Evolutionary conservation across 2,329 filamentous ascomycete species (phyloP).

Genomic region (Penicillium polonicum): DNA sequence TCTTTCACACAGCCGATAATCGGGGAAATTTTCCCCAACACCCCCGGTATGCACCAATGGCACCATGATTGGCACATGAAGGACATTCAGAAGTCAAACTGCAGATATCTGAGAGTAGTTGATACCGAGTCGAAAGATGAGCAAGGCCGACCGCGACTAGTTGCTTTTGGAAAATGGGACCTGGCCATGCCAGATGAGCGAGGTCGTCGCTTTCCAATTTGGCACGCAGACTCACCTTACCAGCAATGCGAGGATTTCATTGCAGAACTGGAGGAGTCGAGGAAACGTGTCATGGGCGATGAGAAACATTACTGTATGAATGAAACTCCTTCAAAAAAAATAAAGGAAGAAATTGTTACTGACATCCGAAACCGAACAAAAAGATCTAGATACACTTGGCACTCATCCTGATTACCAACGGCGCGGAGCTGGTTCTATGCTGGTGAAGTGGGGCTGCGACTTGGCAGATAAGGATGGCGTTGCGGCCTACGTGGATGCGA

Average conservation of each 20-base stretch:
- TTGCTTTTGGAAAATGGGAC: conserved; percentile 34
- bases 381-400: conserved; percentile 40
- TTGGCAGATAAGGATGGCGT: conserved; percentile 37
- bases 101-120: conserved; percentile 28
- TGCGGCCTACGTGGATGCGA: conserved; percentile 42
- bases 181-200: conserved; percentile 23
- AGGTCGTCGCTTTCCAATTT: conserved; percentile 30
- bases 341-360: background rate
- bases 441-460: conserved; percentile 41
- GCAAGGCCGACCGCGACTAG: conserved; percentile 15
- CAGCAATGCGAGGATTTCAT: conserved; percentile 22
- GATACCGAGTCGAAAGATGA: conserved; percentile 16
- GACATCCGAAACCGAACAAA: background rate
- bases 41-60: conserved; percentile 30
- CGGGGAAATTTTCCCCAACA: conserved; percentile 27
- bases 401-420: conserved; percentile 45
- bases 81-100: conserved; percentile 16
- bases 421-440: conserved; percentile 42
- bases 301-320: conserved; percentile 28
- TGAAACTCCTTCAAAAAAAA: background rate
- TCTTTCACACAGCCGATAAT: conserved; percentile 25
- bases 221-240: conserved; percentile 23
- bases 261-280: conserved; percentile 17
- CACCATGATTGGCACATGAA: conserved; percentile 20
- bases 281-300: conserved; percentile 24